These are phyloP conservation scores for Camellia sinensis DNA, from an alignment of 148 eudicot genomes.

Conservation along the genomic window DNA sequence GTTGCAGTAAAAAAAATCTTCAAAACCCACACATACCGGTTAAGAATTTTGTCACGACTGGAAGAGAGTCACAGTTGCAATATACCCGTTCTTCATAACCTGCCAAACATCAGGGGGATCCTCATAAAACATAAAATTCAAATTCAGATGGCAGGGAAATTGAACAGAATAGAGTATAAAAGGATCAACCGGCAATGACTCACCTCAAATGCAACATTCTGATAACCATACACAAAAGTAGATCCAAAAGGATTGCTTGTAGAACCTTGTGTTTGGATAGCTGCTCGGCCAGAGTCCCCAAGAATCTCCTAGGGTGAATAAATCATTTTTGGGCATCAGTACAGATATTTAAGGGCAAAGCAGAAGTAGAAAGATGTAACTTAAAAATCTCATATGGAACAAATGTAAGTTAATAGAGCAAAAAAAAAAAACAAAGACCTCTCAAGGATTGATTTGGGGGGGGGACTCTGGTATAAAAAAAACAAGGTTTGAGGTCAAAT, in stretches of 20 bases:
- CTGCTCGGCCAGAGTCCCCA: slow-evolving; percentile 94
- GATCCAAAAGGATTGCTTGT: slow-evolving; percentile 92
- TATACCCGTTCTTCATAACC: slow-evolving; percentile 96
- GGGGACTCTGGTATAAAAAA: too few relatives aligned
- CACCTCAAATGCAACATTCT: slow-evolving; percentile 93
- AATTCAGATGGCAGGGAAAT: neutral
- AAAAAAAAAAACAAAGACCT: too few relatives aligned
- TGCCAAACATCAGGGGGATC: slow-evolving; percentile 25
- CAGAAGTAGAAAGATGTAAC: neutral
- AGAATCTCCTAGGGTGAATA: slow-evolving; percentile 67
- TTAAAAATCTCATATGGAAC: neutral
- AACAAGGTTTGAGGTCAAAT: too few relatives aligned
- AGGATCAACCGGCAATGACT: slow-evolving; percentile 17
- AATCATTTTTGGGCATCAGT: neutral
- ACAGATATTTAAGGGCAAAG: neutral
- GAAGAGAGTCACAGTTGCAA: slow-evolving; percentile 89
- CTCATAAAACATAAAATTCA: neutral
- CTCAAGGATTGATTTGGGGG: too few relatives aligned
- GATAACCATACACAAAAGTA: slow-evolving; percentile 94
- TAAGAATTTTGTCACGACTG: slow-evolving; percentile 51
- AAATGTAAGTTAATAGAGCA: too few relatives aligned
- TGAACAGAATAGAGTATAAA: slow-evolving; percentile 1
- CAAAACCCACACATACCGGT: slow-evolving; percentile 12
- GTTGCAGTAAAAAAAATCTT: neutral
- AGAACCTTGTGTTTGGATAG: slow-evolving; percentile 94